These are phyloP conservation scores for Solanum megistacrolobum DNA, from an alignment of 257 asterid species.

Conservation along the genomic window DNA sequence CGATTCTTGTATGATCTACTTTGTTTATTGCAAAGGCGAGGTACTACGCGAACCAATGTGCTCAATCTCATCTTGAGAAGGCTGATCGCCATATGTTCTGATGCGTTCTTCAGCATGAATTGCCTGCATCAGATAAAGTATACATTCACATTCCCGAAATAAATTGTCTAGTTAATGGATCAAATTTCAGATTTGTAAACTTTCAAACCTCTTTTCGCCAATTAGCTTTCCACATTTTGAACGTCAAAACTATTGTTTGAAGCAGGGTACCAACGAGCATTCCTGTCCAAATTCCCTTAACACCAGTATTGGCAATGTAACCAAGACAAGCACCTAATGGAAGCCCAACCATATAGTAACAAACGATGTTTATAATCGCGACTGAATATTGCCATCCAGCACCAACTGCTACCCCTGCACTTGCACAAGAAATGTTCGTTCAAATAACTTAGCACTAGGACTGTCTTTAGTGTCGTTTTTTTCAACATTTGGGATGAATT, in stretches of 20 bases:
- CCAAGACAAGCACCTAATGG: slow-evolving; percentile 81
- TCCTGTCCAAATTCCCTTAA: slow-evolving; percentile 74
- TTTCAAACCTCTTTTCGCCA: slow-evolving; percentile 58
- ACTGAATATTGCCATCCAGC: slow-evolving; percentile 86
- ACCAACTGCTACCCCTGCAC: slow-evolving; percentile 87
- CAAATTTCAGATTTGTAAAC: background rate
- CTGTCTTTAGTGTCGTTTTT: background rate
- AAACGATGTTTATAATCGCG: slow-evolving; percentile 45
- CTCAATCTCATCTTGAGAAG: slow-evolving; percentile 19
- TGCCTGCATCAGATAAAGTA: slow-evolving; percentile 34
- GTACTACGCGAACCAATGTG: slow-evolving; percentile 7
- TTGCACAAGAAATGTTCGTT: background rate
- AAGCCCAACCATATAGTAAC: slow-evolving; percentile 63
- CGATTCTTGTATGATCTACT: background rate
- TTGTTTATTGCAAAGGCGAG: background rate
- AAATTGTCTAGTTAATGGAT: background rate
- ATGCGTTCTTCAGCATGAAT: slow-evolving; percentile 46
- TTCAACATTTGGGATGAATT: background rate
- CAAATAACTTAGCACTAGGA: background rate
- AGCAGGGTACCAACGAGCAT: slow-evolving; percentile 64
- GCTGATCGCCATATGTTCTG: slow-evolving; percentile 8
- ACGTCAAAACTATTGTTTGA: slow-evolving; percentile 41
- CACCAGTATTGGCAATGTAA: slow-evolving; percentile 45
- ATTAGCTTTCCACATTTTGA: slow-evolving; percentile 29
- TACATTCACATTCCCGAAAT: background rate